Evolutionary conservation across 148 eudicot genomes (phyloP).

Genomic region (Selenicereus undatus): DNA sequence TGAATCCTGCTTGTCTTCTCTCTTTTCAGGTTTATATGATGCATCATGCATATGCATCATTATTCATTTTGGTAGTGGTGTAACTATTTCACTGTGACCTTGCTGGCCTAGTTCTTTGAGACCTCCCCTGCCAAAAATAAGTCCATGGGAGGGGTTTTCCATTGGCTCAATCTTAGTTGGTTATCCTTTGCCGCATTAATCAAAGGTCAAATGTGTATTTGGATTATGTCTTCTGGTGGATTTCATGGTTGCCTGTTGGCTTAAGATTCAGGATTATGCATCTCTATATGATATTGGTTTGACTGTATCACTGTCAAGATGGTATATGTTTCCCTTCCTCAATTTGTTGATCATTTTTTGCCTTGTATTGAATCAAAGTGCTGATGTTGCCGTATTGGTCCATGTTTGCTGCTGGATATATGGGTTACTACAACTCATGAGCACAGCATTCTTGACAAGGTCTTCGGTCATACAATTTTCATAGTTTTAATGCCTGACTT

Average conservation of each 20-base stretch:
- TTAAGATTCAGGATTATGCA: no score
- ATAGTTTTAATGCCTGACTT: background rate
- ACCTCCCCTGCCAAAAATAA: no score
- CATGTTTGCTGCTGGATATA: background rate
- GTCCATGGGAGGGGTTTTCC: background rate
- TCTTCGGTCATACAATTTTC: background rate
- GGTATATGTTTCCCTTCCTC: no score
- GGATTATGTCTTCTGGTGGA: background rate
- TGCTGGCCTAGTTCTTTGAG: background rate
- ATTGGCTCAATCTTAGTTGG: background rate
- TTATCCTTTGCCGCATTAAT: background rate
- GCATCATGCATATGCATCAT: background rate
- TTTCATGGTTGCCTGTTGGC: background rate
- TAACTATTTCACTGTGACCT: background rate
- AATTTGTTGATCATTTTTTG: no score
- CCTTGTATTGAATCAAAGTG: no score
- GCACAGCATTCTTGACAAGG: background rate
- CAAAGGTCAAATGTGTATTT: background rate
- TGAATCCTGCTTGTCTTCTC: background rate
- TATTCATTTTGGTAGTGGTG: background rate
- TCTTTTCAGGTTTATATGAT: background rate
- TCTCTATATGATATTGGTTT: no score
- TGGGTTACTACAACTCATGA: background rate
- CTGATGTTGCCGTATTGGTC: background rate
- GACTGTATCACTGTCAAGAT: no score